Base-by-base conservation (phyloP, 2,329 filamentous ascomycete genomes). In the Nectriaceae sp. region DNA sequence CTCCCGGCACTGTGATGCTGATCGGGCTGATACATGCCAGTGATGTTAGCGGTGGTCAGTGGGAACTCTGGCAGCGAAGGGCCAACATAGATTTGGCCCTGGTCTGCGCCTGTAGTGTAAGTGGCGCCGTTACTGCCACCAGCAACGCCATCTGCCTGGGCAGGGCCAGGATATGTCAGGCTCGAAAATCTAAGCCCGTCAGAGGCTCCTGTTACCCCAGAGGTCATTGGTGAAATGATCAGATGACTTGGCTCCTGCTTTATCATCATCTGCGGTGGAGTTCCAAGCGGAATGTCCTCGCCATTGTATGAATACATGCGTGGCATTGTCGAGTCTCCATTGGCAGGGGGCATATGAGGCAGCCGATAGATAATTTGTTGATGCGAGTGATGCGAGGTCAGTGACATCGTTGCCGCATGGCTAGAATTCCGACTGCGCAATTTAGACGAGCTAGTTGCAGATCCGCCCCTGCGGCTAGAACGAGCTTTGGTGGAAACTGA, bases 381-480 rank as follows among this genome's bases (percentile, higher is more conserved):
- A n/a, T 16, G 19, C 11, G 13, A 21, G 21, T 3, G 38, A 22
- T 59, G 57, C 22, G 50, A 59, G 35, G 59, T 53, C 22, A 55
- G 54, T 47, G 53, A 37, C 49, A 62, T 53, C 19, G 63, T 45
- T 43, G 49, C 44, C 39, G 46, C 50, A 18, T 60, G 57, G 11
- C 51, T 45, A 43, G 56, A 57, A 40, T 50, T 55, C 21, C 55
- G 62, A 41, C 54, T 54, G 31, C 63, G 59, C 42, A 58, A 40
- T 39, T 56, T 54, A 15, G 61, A 56, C 33, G 57, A 63, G 45
- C 58, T 65, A 11, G 67, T 59, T 6, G 66, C 63, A 16, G 56
- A 60, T 8, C 69, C 70, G 45, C 68, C 68, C 40, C 65, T 69
- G 40, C 63, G 62, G 2, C 67, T 63, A 19, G 67, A 66, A 15